These are phyloP conservation scores for Quercus parvula DNA, from an alignment of 306 rosid species.

Conservation along the genomic window DNA sequence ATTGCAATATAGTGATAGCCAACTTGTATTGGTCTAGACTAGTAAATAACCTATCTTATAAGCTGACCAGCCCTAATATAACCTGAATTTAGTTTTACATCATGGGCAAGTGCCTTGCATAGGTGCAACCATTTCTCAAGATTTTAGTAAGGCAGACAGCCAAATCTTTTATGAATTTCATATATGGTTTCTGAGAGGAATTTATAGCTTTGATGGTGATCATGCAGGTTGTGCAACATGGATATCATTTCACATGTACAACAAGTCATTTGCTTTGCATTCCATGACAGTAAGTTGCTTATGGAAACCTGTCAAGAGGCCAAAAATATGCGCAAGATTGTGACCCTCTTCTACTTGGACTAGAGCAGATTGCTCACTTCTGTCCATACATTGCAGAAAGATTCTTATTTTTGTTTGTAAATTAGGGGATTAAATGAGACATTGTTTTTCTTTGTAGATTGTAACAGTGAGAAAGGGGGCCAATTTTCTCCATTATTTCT, in stretches of 20 bases:
- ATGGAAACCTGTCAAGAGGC: slow-evolving; percentile 99
- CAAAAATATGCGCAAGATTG: slow-evolving; percentile 86
- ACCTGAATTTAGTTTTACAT: not conserved
- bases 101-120: not conserved
- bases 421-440: slow-evolving; percentile 34
- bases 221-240: slow-evolving; percentile 94
- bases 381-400: slow-evolving; percentile 42
- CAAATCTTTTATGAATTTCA: not conserved
- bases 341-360: slow-evolving; percentile 94
- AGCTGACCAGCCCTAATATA: not conserved
- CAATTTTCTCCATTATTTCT: slow-evolving; percentile 5
- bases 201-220: slow-evolving; percentile 20
- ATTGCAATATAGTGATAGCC: not conserved
- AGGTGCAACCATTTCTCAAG: not conserved
- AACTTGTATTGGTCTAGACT: not conserved
- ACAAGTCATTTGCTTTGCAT: slow-evolving; percentile 98
- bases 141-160: not conserved
- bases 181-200: not conserved
- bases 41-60: not conserved
- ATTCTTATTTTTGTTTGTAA: slow-evolving; percentile 36
- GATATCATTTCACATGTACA: slow-evolving; percentile 95
- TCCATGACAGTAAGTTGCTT: slow-evolving; percentile 93
- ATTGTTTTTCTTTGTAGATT: slow-evolving; percentile 20
- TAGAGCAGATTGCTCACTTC: slow-evolving; percentile 25
- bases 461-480: slow-evolving; percentile 9